Base-by-base conservation (phyloP, 768 basidiomycete genomes). In the Boletus sp. region DNA sequence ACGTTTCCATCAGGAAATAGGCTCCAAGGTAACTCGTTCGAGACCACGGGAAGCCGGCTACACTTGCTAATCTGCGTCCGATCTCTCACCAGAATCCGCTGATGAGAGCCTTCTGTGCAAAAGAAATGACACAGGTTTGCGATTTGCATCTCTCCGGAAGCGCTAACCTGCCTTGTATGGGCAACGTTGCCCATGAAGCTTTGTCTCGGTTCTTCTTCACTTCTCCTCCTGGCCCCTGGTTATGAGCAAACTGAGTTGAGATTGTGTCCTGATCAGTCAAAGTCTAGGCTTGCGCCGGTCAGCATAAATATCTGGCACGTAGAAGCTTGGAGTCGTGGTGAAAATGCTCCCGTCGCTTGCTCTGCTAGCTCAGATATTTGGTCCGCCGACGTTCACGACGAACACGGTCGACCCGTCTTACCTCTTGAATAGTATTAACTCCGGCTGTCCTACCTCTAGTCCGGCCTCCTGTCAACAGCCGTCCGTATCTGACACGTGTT, bases 391-490 rank as follows among this genome's bases (percentile, higher is more conserved):
- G 51, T 48, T 67, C 49, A 54, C 65, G 45, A 49, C 65, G 32
- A 57, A 56, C 46, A 60, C 60, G 10, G 56, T 61, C 24, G 66
- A 67, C n/a, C 32, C 61, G 3, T 54, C 58, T 32, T 56, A 69
- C 42, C 49, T 76, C 33, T 73, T 77, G 57, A 67, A 63, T 36
- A 63, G 65, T 17, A 56, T 79, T 28, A 71, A 74, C 57, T 85
- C 84, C 5, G 76, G 82, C 28, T 89, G 86, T 59, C 76, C 82
- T 6, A 73, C 77, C 1, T 71, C 73, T 52, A 79, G 80, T 3
- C 65, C 76, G 1, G 66, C 73, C 24, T 88, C 86, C 20, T 89
- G 87, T 67, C 78, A 80, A 46, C 80, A 77, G 58, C 75, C 78
- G 1, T 71, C 81, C 0, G 56, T 67, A 1, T 72, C 78, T n/a